Evolutionary conservation across 1,284 basidiomycete species (phyloP).

Genomic region (Xanthoconium separans): DNA sequence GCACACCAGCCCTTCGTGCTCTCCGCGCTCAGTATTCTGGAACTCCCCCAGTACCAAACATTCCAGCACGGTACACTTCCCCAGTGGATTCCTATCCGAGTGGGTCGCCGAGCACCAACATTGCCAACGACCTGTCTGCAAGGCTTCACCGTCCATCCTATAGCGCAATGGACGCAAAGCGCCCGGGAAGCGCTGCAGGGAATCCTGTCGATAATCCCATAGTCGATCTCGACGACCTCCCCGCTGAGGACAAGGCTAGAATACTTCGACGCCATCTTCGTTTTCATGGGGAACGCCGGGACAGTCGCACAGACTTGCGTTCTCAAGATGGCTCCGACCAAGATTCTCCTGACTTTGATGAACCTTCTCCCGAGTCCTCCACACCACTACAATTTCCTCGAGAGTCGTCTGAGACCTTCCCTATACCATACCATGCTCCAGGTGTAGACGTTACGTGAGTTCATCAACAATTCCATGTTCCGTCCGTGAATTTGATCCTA

Average conservation of each 20-base stretch:
- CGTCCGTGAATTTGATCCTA: constrained; percentile 13
- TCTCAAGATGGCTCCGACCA: constrained; percentile 36
- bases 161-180: constrained; percentile 34
- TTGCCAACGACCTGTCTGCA: constrained; percentile 13
- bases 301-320: constrained; percentile 32
- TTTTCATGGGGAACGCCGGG: constrained; percentile 67
- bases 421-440: constrained; percentile 79
- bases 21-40: constrained; percentile 63
- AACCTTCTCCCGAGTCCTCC: constrained; percentile 35
- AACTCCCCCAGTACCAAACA: constrained; percentile 64
- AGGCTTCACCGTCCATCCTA: constrained; percentile 27
- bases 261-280: constrained; percentile 82
- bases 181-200: constrained; percentile 28
- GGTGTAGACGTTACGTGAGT: constrained; percentile 91
- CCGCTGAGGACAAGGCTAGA: constrained; percentile 81
- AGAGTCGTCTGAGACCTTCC: constrained; percentile 65
- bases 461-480: constrained; percentile 5
- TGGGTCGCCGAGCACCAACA: constrained; percentile 10
- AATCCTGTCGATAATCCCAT: constrained; percentile 30
- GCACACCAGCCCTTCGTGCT: constrained; percentile 54
- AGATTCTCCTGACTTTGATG: constrained; percentile 26
- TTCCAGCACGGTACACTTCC: constrained; percentile 46
- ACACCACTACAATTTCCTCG: constrained; percentile 30
- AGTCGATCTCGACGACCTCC: constrained; percentile 54
- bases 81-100: constrained; percentile 28